Base-by-base conservation (phyloP, 2,329 filamentous ascomycete species). In the Scytalidium sp. region DNA sequence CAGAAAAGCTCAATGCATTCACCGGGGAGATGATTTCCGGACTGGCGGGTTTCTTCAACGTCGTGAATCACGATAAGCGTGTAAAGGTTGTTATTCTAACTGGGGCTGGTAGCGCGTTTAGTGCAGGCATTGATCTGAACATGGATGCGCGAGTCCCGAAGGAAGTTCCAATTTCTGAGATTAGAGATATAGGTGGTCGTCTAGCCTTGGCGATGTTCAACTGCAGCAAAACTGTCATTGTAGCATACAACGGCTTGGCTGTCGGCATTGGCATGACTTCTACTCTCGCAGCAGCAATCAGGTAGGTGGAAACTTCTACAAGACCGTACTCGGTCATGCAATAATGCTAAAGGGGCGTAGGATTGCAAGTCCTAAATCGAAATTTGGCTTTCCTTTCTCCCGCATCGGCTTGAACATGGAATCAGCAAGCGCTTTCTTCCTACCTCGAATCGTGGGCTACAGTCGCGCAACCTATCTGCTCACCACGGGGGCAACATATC, bases 351-450 rank as follows among this genome's bases (percentile, higher is more conserved):
- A 5, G 13, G 7, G 4, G 5, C 17, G 6, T n/a, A 36, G 57
- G 45, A 60, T 84, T 53, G 78, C 70, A 40, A 80, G 78, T 56
- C 64, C 68, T 40, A 67, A 70, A 15, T 81, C 84, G 4, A 85
- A 85, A 61, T 78, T 89, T 55, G 86, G 86, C 50, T 88, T 89
- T 62, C 85, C 88, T 19, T 90, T 90, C 63, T 74, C 78, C 20
- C 78, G 84, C 22, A 76, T 85, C 45, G 87, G 85, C 2, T 73
- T 90, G 60, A 74, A 80, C 52, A 84, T 87, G 78, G 87, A 90
- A 67, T 85, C 84, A 1, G 84, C 80, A 62, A 83, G 78, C 46
- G 84, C 81, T 15, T 90, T 79, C 68, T 90, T 87, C 72, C 74
- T 90, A 23, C 86, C 86, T 5, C 78, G 84, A 0, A 72, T 90